Evolutionary conservation across 1,139 yeast species (phyloP), one percentile per base, ranked within the genome.

Genomic region (Blastobotrys raffinosifermentans): DNA sequence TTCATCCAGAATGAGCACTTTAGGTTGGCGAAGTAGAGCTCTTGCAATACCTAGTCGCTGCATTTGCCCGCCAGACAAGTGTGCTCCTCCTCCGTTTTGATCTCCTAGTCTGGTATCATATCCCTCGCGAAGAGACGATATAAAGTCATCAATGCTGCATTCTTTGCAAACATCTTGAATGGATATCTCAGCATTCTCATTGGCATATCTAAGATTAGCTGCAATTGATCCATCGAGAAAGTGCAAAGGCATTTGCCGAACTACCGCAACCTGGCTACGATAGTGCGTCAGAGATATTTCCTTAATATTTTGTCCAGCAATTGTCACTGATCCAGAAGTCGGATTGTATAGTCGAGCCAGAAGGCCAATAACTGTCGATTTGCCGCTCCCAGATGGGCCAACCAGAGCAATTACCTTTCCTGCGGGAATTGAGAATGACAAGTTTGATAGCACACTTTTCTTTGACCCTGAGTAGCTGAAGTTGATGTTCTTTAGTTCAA

Each of bases 341-440:
- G 70, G 66, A 19, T 58, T 62, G 53, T 83, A 82, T 22, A 83
- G 72, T 42, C 93, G 68, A 32, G 84, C 60, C 11, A 87, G 60
- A 35, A 87, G 60, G 3, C 80, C 69, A 0, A 86, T 79, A 13
- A 87, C 68, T 0, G 96, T 86, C 1, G 94, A 82, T 54, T 87
- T 87, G 11, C 96, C 96, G 41, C 85, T 75, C 0, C 96, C 96
- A 6, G 94, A 82, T 0, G 93, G 87, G 0, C 96, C 96, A 10
- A 82, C 89, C 36, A 89, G 71, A 53, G 95, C 87, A 4, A 89
- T 75, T 37, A 81, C 77, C 37, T 85, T 80, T 10, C 84, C 80
- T 2, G 77, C 67, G 2, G 66, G 57, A 21, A 86, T 70, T 3
- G 58, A 61, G 35, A 83, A 70, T 11, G 47, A 46, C 20, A 60